Conservation (phyloP, 495 filamentous ascomycete genomes). For the Lineolata rhizophorae region DNA sequence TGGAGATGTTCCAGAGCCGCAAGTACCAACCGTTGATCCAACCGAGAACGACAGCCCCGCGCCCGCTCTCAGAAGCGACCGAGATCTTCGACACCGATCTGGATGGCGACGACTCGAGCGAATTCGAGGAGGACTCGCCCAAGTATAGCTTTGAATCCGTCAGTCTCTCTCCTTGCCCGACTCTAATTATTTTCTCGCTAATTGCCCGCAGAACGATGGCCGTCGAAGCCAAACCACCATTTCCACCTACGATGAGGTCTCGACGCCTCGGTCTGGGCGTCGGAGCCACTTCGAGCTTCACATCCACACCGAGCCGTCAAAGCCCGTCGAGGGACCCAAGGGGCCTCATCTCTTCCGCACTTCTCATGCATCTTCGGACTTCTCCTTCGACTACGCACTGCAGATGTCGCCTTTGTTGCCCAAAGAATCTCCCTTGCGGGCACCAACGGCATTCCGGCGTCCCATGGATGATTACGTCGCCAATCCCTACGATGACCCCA, state of each 20-base stretch:
- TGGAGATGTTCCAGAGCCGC: slow-evolving; percentile 24
- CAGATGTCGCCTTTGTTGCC: slow-evolving; percentile 38
- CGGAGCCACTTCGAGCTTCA: slow-evolving; percentile 22
- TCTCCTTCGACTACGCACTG: slow-evolving; percentile 31
- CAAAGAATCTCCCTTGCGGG: slow-evolving; percentile 9
- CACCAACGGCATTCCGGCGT: slow-evolving; percentile 4
- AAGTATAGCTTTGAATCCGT: slow-evolving; percentile 45
- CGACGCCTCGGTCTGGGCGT: slow-evolving; percentile 37
- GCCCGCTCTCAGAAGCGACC: slow-evolving; percentile 41
- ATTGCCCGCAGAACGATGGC: slow-evolving; percentile 15
- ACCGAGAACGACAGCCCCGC: slow-evolving; percentile 7
- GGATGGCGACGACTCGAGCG: slow-evolving; percentile 28
- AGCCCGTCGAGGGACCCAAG: slow-evolving; percentile 44
- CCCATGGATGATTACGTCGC: too few relatives aligned
- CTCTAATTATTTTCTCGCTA: neutral
- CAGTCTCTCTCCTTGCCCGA: slow-evolving; percentile 18
- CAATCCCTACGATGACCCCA: neutral
- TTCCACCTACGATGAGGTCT: slow-evolving; percentile 53
- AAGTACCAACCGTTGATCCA: slow-evolving; percentile 15
- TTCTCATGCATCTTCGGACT: slow-evolving; percentile 27
- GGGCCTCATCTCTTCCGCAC: slow-evolving; percentile 79
- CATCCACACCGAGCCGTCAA: slow-evolving; percentile 25
- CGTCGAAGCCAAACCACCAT: slow-evolving; percentile 50
- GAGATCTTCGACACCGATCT: slow-evolving; percentile 46
- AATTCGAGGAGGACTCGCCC: slow-evolving; percentile 38